Percentiles rank a stretch among this genome's conserved stretches.
phyloP scores from a whole-genome alignment of 2,329 filamentous ascomycete species.

The Fusarium compactum region DNA sequence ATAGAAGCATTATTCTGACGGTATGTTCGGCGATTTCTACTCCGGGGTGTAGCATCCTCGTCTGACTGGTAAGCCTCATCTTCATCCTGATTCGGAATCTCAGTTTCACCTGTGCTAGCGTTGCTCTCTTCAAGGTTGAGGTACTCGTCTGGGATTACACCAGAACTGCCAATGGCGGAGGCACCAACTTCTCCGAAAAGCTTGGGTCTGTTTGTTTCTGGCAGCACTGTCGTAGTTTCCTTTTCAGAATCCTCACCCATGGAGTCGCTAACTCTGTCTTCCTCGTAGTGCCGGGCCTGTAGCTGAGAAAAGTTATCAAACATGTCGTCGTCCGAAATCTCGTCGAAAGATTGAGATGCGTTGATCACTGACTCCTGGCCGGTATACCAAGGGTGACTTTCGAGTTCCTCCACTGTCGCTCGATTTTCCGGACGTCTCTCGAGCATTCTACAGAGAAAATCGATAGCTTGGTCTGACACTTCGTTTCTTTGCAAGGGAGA shows the following conservation, averaged over 20 bases:
- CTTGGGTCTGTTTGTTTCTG: slow-evolving; percentile 53
- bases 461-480: slow-evolving; percentile 75
- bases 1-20: slow-evolving; percentile 52
- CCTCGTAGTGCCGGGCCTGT: slow-evolving; percentile 49
- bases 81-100: slow-evolving; percentile 60
- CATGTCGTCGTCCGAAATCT: slow-evolving; percentile 71
- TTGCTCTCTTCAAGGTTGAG: slow-evolving; percentile 62
- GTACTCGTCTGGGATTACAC: slow-evolving; percentile 60
- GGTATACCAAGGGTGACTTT: slow-evolving; percentile 79
- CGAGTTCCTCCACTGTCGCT: slow-evolving; percentile 77
- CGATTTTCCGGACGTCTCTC: slow-evolving; percentile 82
- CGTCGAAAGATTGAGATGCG: slow-evolving; percentile 66
- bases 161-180: slow-evolving; percentile 67
- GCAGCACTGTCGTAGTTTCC: slow-evolving; percentile 79
- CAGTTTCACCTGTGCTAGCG: slow-evolving; percentile 55
- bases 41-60: slow-evolving; percentile 50
- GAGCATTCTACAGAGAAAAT: slow-evolving; percentile 83
- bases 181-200: slow-evolving; percentile 68
- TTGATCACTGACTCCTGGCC: slow-evolving; percentile 48
- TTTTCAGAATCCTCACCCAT: slow-evolving; percentile 79
- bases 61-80: slow-evolving; percentile 60
- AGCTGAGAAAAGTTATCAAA: slow-evolving; percentile 72
- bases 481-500: slow-evolving; percentile 68
- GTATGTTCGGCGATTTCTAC: slow-evolving; percentile 39
- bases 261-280: slow-evolving; percentile 58